Evolutionary conservation across 371 early-diverging fungal species (phyloP).

Genomic region (Mortierella sp.): DNA sequence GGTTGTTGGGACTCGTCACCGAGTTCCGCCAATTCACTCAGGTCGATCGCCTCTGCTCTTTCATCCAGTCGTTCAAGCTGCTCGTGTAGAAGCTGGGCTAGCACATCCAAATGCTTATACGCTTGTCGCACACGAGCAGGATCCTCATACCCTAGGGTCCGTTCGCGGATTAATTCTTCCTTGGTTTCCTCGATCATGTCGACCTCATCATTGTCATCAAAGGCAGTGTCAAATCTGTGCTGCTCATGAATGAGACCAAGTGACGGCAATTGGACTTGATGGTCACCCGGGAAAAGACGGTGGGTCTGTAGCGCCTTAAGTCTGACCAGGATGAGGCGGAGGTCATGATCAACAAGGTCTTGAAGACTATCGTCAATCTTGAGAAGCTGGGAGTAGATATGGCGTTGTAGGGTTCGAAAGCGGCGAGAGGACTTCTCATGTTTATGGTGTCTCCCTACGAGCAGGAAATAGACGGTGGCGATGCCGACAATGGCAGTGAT

Average conservation of each 20-base stretch:
- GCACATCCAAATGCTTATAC: slow-evolving; percentile 22
- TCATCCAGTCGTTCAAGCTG: slow-evolving; percentile 12
- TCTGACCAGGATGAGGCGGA: slow-evolving; percentile 37
- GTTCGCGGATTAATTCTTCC: slow-evolving; percentile 39
- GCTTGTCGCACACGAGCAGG: slow-evolving; percentile 31
- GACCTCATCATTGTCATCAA: background rate
- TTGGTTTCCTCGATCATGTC: slow-evolving; percentile 24
- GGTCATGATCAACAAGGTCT: slow-evolving; percentile 28
- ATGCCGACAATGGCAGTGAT: slow-evolving; percentile 34
- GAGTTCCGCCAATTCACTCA: slow-evolving; percentile 26
- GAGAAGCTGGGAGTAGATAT: slow-evolving; percentile 27
- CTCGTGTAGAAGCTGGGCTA: slow-evolving; percentile 21
- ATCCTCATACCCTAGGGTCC: slow-evolving; percentile 31
- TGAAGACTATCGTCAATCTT: slow-evolving; percentile 28
- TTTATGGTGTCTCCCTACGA: slow-evolving; percentile 19
- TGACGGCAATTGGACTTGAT: slow-evolving; percentile 24
- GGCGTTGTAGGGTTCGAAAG: slow-evolving; percentile 22
- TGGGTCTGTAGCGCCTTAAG: slow-evolving; percentile 35
- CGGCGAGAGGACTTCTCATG: slow-evolving; percentile 2
- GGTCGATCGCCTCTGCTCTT: slow-evolving; percentile 10
- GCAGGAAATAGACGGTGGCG: slow-evolving; percentile 26
- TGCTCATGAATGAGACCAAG: slow-evolving; percentile 35
- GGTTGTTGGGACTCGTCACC: slow-evolving; percentile 17
- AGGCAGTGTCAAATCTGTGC: slow-evolving; percentile 7
- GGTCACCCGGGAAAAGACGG: slow-evolving; percentile 28